Conservation (phyloP, 148 eudicot species). For the Chenopodium album region DNA sequence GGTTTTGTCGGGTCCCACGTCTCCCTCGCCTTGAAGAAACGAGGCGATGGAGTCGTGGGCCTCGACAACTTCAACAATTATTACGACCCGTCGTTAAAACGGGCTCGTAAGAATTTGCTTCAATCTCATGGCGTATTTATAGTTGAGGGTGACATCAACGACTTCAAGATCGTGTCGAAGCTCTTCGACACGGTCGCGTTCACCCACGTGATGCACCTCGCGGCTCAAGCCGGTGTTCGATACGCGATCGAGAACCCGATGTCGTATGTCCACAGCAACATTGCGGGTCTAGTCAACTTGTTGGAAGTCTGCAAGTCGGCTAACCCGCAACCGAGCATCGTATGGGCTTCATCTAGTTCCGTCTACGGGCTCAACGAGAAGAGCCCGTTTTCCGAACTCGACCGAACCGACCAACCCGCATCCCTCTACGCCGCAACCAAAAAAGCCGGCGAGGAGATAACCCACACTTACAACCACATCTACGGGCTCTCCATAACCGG, state of each 20-base stretch:
- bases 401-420: slow-evolving; percentile 71
- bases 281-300: slow-evolving; percentile 64
- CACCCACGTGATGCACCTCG: slow-evolving; percentile 74
- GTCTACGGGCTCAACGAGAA: slow-evolving; percentile 76
- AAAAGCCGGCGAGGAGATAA: slow-evolving; percentile 74
- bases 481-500: slow-evolving; percentile 73
- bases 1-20: slow-evolving; percentile 83
- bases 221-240: slow-evolving; percentile 79
- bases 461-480: slow-evolving; percentile 74
- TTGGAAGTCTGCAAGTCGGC: slow-evolving; percentile 57
- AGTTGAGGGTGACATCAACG: slow-evolving; percentile 66
- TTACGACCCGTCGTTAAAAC: slow-evolving; percentile 64
- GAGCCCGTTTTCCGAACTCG: slow-evolving; percentile 66
- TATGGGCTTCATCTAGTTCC: slow-evolving; percentile 87
- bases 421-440: slow-evolving; percentile 77
- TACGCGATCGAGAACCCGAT: slow-evolving; percentile 77
- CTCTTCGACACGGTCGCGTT: slow-evolving; percentile 53
- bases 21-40: slow-evolving; percentile 52
- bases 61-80: slow-evolving; percentile 72
- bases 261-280: slow-evolving; percentile 63
- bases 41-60: slow-evolving; percentile 89
- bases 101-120: slow-evolving; percentile 38
- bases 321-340: slow-evolving; percentile 63
- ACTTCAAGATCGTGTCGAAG: slow-evolving; percentile 40
- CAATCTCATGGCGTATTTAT: slow-evolving; percentile 34